Percentiles rank a stretch among this genome's conserved stretches.
phyloP scores from a whole-genome alignment of 1,139 yeast species.

The Saccharomyces hybrid region DNA sequence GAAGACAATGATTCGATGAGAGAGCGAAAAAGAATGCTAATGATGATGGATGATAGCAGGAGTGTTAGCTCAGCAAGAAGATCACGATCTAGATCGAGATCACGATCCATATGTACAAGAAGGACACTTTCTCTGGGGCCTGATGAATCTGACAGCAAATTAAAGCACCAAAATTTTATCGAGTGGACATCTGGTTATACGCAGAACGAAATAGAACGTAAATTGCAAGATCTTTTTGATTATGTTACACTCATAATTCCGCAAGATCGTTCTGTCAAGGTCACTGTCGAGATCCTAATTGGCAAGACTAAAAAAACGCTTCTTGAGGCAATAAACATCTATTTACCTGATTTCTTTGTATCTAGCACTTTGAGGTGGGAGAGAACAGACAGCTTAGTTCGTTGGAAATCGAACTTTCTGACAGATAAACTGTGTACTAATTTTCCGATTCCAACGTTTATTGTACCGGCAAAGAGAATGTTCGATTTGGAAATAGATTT shows the following conservation, averaged over 20 bases:
- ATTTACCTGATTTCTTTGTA: slow-evolving; percentile 46
- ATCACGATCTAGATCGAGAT: slow-evolving; percentile 15
- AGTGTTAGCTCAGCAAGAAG: slow-evolving; percentile 3
- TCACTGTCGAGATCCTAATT: slow-evolving; percentile 55
- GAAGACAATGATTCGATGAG: not conserved
- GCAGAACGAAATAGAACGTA: slow-evolving; percentile 17
- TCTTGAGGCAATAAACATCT: slow-evolving; percentile 53
- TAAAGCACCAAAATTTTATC: slow-evolving; percentile 14
- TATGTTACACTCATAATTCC: slow-evolving; percentile 44
- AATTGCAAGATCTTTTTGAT: slow-evolving; percentile 38
- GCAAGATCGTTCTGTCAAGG: slow-evolving; percentile 44
- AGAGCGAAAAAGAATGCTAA: not conserved
- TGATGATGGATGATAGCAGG: slow-evolving; percentile 1
- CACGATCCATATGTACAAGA: slow-evolving; percentile 20
- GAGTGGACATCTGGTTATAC: slow-evolving; percentile 30
- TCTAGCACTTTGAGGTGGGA: slow-evolving; percentile 52
- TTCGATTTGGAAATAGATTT: slow-evolving; percentile 42
- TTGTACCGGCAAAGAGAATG: slow-evolving; percentile 63
- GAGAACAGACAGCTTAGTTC: slow-evolving; percentile 43
- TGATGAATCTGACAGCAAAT: slow-evolving; percentile 24
- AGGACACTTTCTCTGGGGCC: slow-evolving; percentile 29
- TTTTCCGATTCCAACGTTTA: slow-evolving; percentile 61
- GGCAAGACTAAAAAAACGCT: slow-evolving; percentile 47
- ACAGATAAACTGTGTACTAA: slow-evolving; percentile 56
- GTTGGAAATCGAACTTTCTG: slow-evolving; percentile 55